Conservation (phyloP, 2,329 filamentous ascomycete species). For the Tympanopsis confertula region DNA sequence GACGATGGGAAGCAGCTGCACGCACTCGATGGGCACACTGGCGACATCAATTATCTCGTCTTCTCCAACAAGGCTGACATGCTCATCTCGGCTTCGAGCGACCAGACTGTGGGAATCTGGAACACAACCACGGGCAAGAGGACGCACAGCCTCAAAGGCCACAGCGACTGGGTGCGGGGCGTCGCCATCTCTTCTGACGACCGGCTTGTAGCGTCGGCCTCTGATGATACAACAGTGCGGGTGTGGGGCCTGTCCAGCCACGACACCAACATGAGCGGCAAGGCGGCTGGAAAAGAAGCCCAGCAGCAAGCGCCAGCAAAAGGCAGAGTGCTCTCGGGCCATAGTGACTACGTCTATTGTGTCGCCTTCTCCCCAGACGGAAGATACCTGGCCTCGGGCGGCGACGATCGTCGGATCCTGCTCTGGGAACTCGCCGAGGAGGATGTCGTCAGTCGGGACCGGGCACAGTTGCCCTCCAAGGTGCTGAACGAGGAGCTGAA, state of each 20-base stretch:
- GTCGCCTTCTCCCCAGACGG: background rate
- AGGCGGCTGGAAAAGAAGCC: background rate
- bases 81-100: background rate
- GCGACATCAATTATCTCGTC: background rate
- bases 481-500: too few relatives aligned
- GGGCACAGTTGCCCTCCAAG: too few relatives aligned
- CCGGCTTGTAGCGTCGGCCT: background rate
- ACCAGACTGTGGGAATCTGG: background rate
- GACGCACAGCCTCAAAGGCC: too few relatives aligned
- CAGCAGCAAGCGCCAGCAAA: too few relatives aligned
- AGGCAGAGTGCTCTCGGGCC: too few relatives aligned
- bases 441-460: too few relatives aligned
- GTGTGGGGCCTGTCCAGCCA: too few relatives aligned
- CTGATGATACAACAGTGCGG: background rate
- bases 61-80: background rate
- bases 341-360: background rate
- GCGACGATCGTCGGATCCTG: background rate
- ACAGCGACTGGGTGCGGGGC: too few relatives aligned
- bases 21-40: background rate
- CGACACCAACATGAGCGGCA: too few relatives aligned
- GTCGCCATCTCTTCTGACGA: background rate
- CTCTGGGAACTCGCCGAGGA: too few relatives aligned
- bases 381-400: background rate
- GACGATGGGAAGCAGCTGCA: background rate
- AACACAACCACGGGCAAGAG: background rate